Evolutionary conservation across 106 monocot genomes (phyloP).

Genomic region (Agapanthus africanus): DNA sequence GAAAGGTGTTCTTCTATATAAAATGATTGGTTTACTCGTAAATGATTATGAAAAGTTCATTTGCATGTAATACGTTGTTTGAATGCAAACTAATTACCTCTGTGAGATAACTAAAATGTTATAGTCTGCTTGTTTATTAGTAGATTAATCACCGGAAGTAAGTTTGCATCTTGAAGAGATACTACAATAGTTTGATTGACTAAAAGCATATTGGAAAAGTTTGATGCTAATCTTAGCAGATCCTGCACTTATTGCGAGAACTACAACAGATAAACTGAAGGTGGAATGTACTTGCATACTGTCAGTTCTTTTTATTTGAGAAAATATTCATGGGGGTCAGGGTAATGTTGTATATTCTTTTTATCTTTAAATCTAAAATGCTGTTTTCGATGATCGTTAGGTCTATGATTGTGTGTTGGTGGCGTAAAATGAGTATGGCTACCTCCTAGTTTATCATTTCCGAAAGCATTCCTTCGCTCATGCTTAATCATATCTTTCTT

Average conservation of each 20-base stretch:
- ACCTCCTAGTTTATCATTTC: not conserved
- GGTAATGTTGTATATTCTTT: not conserved
- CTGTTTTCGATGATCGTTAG: not conserved
- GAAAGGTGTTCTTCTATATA: conserved; percentile 33
- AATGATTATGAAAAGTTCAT: not conserved
- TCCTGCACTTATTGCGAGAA: not conserved
- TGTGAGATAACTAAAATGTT: not conserved
- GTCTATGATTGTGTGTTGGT: not conserved
- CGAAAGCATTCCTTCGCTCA: not conserved
- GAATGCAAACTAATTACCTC: not conserved
- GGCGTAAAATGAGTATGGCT: not conserved
- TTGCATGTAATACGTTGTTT: not conserved
- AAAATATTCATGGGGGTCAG: not conserved
- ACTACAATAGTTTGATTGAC: not conserved
- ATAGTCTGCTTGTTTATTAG: not conserved
- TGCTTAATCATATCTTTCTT: too few relatives aligned
- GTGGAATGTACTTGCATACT: not conserved
- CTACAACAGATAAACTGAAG: not conserved
- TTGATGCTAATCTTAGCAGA: not conserved
- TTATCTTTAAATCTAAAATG: not conserved
- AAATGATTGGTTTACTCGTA: too few relatives aligned
- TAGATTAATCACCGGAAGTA: not conserved
- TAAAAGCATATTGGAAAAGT: not conserved
- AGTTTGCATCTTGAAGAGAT: not conserved
- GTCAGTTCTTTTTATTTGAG: not conserved